Evolutionary conservation across 2,329 filamentous ascomycete species (phyloP).

Genomic region (Aspergillus ochraceoroseus): DNA sequence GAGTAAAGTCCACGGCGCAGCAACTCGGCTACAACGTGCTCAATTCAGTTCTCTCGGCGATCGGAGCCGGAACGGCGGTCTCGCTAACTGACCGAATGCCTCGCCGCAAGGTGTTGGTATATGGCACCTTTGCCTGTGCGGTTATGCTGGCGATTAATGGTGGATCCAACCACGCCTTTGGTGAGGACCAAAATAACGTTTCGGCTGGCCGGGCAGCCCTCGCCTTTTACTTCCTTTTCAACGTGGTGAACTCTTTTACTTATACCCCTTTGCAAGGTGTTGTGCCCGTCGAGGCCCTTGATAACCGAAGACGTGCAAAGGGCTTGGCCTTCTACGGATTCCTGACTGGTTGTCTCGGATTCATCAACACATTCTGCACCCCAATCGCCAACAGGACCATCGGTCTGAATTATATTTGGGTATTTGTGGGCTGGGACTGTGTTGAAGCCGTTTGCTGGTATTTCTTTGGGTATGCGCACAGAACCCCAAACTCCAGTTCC

Average conservation of each 20-base stretch:
- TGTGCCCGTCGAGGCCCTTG: constrained; percentile 11
- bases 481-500: neutral
- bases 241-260: constrained; percentile 9
- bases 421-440: constrained; percentile 12
- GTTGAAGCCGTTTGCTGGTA: constrained; percentile 9
- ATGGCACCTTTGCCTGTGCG: constrained; percentile 38
- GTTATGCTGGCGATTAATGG: constrained; percentile 9
- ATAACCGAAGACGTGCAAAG: constrained; percentile 9
- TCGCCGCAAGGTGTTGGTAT: constrained; percentile 46
- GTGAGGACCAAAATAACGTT: neutral
- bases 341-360: constrained; percentile 10
- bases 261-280: constrained; percentile 13
- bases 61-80: constrained; percentile 44
- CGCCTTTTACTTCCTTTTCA: constrained; percentile 13
- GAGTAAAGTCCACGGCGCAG: constrained; percentile 9
- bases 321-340: constrained; percentile 12
- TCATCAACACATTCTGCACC: constrained; percentile 10
- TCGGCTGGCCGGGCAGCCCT: constrained; percentile 5
- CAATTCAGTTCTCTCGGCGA: constrained; percentile 45
- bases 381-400: constrained; percentile 6
- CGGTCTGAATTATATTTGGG: constrained; percentile 10
- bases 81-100: constrained; percentile 45
- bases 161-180: constrained; percentile 3
- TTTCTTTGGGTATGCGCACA: constrained; percentile 7
- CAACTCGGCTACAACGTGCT: constrained; percentile 35